These are phyloP conservation scores for Pyrenochaeta sp. DNA, from an alignment of 2,329 filamentous ascomycete genomes.

Conservation along the genomic window DNA sequence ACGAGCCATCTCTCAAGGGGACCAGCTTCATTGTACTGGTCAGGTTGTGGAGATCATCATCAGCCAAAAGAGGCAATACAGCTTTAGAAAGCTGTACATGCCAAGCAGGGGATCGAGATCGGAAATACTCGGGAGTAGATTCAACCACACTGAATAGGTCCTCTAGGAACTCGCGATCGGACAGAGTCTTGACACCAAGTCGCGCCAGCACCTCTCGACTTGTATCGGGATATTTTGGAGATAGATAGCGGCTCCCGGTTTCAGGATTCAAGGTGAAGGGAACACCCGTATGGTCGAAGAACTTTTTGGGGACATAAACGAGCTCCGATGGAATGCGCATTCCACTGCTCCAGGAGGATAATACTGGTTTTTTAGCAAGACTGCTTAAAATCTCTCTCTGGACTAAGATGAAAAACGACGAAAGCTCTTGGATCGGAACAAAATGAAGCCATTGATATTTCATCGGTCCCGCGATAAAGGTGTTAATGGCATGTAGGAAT, in stretches of 20 bases:
- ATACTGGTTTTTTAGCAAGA: too few relatives aligned
- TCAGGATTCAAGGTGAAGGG: background rate
- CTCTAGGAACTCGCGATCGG: background rate
- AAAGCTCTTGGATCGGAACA: background rate
- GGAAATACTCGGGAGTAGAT: background rate
- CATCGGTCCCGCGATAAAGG: background rate
- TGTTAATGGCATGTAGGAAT: background rate
- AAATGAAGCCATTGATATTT: background rate
- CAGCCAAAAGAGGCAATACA: background rate
- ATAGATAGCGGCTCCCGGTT: background rate
- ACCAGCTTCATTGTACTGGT: background rate
- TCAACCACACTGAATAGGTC: background rate
- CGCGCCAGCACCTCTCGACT: background rate
- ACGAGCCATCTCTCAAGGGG: background rate
- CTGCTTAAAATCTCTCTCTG: background rate
- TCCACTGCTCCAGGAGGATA: too few relatives aligned
- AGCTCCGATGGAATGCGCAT: background rate
- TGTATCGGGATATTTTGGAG: background rate
- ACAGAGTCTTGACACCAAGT: background rate
- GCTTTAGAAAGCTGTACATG: background rate
- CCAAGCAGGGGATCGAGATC: background rate
- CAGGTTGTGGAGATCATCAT: background rate
- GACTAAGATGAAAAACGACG: background rate
- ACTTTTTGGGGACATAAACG: background rate
- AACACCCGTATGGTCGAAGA: background rate